These are phyloP conservation scores for Macrolepiota albuminosa DNA, from an alignment of 768 basidiomycete genomes.

Conservation along the genomic window DNA sequence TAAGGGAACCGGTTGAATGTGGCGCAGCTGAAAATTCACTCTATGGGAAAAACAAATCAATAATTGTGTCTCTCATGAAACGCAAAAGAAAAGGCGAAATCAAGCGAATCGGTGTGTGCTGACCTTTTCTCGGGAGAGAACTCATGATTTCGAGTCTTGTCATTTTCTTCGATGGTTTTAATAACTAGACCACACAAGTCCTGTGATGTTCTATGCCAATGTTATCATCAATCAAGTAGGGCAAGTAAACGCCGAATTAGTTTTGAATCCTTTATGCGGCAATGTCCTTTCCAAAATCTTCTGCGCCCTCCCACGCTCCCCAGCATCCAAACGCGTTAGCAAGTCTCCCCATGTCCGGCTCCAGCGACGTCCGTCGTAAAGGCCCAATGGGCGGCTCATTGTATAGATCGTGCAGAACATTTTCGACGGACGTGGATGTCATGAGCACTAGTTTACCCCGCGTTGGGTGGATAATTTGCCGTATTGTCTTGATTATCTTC, in stretches of 20 bases:
- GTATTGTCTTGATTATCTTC: slow-evolving; percentile 32
- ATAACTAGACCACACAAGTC: not conserved
- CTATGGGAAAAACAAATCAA: not conserved
- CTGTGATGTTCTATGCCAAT: not conserved
- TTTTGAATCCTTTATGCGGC: not conserved
- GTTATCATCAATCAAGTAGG: not conserved
- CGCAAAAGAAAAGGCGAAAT: not conserved
- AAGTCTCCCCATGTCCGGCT: slow-evolving; percentile 29
- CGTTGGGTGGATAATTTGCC: slow-evolving; percentile 33
- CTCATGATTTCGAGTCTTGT: not conserved
- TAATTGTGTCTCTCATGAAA: not conserved
- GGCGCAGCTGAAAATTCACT: not conserved
- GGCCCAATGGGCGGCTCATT: slow-evolving; percentile 33
- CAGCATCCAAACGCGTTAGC: slow-evolving; percentile 41
- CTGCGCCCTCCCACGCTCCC: slow-evolving; percentile 38
- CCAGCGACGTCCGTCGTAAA: slow-evolving; percentile 27
- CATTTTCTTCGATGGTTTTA: not conserved
- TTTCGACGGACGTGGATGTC: slow-evolving; percentile 36
- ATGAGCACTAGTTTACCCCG: slow-evolving; percentile 33
- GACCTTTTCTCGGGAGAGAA: not conserved
- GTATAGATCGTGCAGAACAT: slow-evolving; percentile 30
- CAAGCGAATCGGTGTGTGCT: not conserved
- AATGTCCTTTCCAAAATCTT: slow-evolving; percentile 23
- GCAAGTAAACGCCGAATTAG: not conserved
- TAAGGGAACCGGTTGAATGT: not conserved